These are phyloP conservation scores for Sporisorium reilianum DNA, from an alignment of 1,284 basidiomycete species.

Conservation along the genomic window DNA sequence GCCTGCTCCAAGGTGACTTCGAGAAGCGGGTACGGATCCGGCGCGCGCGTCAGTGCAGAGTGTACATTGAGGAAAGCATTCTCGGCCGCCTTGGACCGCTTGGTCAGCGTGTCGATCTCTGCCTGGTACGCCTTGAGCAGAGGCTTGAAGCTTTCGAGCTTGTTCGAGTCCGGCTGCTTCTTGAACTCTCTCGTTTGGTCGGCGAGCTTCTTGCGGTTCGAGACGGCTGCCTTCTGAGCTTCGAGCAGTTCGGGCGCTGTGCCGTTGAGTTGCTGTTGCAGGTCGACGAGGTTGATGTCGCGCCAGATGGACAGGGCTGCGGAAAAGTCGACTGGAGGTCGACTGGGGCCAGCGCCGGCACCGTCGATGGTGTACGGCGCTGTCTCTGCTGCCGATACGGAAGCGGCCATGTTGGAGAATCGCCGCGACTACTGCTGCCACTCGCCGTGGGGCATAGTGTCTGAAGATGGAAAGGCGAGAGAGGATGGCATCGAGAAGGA, in stretches of 20 bases:
- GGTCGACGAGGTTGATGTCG: conserved; percentile 44
- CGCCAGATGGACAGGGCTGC: conserved; percentile 56
- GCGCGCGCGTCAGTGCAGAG: conserved; percentile 81
- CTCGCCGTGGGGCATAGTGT: conserved; percentile 8
- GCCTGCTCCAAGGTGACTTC: conserved; percentile 82
- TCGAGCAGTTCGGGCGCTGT: conserved; percentile 44
- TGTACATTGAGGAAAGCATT: conserved; percentile 87
- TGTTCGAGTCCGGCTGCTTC: conserved; percentile 51
- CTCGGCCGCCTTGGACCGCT: conserved; percentile 88
- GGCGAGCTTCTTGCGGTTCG: conserved; percentile 61
- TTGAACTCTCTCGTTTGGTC: conserved; percentile 67
- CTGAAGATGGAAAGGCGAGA: not conserved
- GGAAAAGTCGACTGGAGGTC: conserved; percentile 49
- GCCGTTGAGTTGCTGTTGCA: conserved; percentile 46
- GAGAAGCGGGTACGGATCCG: conserved; percentile 94
- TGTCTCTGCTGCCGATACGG: conserved; percentile 6
- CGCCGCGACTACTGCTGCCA: not conserved
- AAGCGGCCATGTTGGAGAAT: conserved; percentile 13
- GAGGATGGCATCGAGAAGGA: not conserved
- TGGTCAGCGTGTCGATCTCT: conserved; percentile 94
- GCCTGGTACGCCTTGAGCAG: conserved; percentile 78
- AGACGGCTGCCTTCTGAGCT: conserved; percentile 57
- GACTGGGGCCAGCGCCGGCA: conserved; percentile 19
- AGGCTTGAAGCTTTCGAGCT: conserved; percentile 61
- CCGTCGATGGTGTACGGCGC: conserved; percentile 30